Conservation (phyloP, 2,329 filamentous ascomycete species). For the Penicillium sp. region DNA sequence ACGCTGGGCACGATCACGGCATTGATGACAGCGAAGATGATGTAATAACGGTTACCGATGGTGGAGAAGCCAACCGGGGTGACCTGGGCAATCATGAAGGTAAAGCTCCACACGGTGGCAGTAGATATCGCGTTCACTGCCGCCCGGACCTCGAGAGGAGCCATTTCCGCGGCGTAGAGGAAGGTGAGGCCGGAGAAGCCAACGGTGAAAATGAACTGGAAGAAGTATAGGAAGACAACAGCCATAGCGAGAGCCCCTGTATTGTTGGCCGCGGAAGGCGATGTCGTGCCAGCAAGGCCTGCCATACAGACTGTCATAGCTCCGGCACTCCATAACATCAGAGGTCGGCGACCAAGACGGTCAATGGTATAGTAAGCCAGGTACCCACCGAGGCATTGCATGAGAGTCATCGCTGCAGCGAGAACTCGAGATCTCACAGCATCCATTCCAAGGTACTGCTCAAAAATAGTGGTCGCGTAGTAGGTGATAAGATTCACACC, state of each 20-base stretch:
- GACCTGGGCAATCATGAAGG: slow-evolving; percentile 17
- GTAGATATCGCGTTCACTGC: slow-evolving; percentile 14
- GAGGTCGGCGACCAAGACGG: slow-evolving; percentile 30
- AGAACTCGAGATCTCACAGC: slow-evolving; percentile 6
- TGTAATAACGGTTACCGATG: slow-evolving; percentile 16
- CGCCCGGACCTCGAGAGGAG: slow-evolving; percentile 13
- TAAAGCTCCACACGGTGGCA: slow-evolving; percentile 15
- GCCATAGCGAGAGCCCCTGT: slow-evolving; percentile 11
- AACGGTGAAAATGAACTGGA: slow-evolving; percentile 14
- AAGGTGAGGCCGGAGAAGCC: slow-evolving; percentile 14
- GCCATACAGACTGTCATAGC: slow-evolving; percentile 17
- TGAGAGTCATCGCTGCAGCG: slow-evolving; percentile 9
- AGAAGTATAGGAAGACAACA: slow-evolving; percentile 12
- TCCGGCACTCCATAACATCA: slow-evolving; percentile 23
- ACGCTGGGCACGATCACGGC: slow-evolving; percentile 33
- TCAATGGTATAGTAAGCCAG: slow-evolving; percentile 43
- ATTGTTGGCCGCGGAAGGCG: slow-evolving; percentile 4
- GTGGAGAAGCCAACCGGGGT: slow-evolving; percentile 13
- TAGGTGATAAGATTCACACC: slow-evolving; percentile 40
- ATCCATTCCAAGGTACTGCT: slow-evolving; percentile 11
- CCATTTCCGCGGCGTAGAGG: slow-evolving; percentile 15
- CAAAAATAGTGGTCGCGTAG: slow-evolving; percentile 30
- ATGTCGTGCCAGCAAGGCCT: slow-evolving; percentile 8
- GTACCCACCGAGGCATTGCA: slow-evolving; percentile 37
- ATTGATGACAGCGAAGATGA: slow-evolving; percentile 39